Base-by-base conservation (phyloP, 306 rosid genomes). In the Lathyrus sativus region DNA sequence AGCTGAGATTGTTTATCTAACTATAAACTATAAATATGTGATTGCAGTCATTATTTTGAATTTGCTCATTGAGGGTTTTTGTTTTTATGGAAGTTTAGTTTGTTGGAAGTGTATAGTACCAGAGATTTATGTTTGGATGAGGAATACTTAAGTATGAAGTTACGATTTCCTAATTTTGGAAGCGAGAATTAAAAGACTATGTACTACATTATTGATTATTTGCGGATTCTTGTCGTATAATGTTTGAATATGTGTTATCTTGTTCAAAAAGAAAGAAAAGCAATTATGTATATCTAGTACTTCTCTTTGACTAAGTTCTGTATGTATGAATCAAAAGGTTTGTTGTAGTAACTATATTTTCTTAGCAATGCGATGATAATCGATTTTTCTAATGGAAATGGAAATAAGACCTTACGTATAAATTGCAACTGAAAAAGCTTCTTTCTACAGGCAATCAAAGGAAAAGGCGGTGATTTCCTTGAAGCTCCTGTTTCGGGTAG, bases 401-500 rank as follows among this genome's bases (percentile, higher is more conserved):
- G 67, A 72, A 49, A 54, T 15, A 66, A 59, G 9, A 9, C 65
- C 13, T 70, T 81, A 70, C 6, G 9, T 19, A 73, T 12, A 62
- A 62, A 49, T 48, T 72, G 62, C 60, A 43, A 77, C 51, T 74
- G 62, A 74, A 41, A 65, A 62, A 61, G 18, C 51, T 65, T 24
- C 50, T 72, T 45, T 82, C 54, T 75, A 39, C 81, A 90, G 96
- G 96, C 88, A 13, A 78, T 90, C 70, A 76, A 64, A 45, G 71
- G 73, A 51, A 90, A 72, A 71, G 91, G 95, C 11, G 95, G 89
- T 78, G 35, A 50, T 73, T 89, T 84, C 75, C 81, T 89, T 44
- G 91, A 92, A 80, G 98, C 92, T 61, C 98, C 98, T 69, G 98
- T 92, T 81, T 92, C 98, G 29, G 98, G 98, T 65, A 87, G 95